Percentiles rank a stretch among this genome's conserved stretches.
These are phyloP conservation scores for Trichoderma gamsii DNA, from an alignment of 495 filamentous ascomycete genomes.

Conservation along the genomic window DNA sequence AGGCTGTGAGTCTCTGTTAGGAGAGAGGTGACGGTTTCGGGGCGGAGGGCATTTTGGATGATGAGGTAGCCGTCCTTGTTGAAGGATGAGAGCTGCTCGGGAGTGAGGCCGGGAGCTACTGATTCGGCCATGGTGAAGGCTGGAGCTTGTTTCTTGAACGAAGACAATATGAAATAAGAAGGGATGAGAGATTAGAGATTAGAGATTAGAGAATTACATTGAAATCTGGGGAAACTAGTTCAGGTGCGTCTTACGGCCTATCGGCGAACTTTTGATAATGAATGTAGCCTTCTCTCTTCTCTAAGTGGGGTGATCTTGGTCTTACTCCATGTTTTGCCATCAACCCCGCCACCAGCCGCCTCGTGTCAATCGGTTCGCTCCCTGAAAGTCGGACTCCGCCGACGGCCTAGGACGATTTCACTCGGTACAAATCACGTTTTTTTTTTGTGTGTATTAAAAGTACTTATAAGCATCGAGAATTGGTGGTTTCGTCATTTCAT, in stretches of 20 bases:
- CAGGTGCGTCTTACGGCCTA: not conserved
- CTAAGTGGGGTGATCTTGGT: not conserved
- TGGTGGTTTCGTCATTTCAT: too few species aligned
- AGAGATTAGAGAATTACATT: not conserved
- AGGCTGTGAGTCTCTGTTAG: constrained; percentile 66
- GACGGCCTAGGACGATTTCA: not conserved
- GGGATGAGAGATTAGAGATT: not conserved
- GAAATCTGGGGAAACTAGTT: not conserved
- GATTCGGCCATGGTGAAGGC: constrained; percentile 15
- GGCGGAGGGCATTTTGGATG: constrained; percentile 69
- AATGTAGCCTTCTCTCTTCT: not conserved
- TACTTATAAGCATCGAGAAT: not conserved
- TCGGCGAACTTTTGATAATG: not conserved
- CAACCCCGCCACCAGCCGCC: constrained; percentile 8
- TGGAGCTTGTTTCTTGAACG: not conserved
- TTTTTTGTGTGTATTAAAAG: not conserved
- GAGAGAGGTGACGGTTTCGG: constrained; percentile 57
- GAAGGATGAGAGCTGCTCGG: constrained; percentile 66
- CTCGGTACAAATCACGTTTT: not conserved
- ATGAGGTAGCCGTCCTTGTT: constrained; percentile 82
- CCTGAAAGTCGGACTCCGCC: constrained; percentile 1
- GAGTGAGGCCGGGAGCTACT: constrained; percentile 57
- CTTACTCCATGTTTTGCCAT: not conserved
- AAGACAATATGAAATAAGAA: not conserved
- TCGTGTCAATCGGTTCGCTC: not conserved